Conservation (phyloP, 2,329 filamentous ascomycete genomes). For the Ascochyta lentis region DNA sequence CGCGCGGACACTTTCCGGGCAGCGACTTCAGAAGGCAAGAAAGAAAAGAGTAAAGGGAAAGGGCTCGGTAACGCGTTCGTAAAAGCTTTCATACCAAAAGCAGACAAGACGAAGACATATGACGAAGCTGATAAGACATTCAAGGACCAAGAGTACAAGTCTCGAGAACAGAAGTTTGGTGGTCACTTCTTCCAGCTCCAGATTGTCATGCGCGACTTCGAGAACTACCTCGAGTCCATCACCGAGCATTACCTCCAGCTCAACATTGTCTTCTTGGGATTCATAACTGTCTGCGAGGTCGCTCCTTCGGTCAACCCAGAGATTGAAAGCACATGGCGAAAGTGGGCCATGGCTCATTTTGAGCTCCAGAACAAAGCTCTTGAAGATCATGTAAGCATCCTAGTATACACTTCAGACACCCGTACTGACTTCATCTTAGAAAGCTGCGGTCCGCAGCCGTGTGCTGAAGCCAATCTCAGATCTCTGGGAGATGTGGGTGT, state of each 20-base stretch:
- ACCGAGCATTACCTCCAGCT: constrained; percentile 82
- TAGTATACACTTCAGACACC: background rate
- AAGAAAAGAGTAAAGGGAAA: constrained; percentile 42
- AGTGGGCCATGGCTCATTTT: constrained; percentile 84
- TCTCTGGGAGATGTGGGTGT: constrained; percentile 79
- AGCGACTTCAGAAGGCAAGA: constrained; percentile 45
- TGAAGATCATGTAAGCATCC: constrained; percentile 75
- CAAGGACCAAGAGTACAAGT: constrained; percentile 82
- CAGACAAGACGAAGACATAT: constrained; percentile 81
- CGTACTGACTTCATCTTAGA: constrained; percentile 46
- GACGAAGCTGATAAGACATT: constrained; percentile 67
- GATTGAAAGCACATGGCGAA: constrained; percentile 91
- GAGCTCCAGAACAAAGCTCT: constrained; percentile 85
- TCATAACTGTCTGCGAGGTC: constrained; percentile 80
- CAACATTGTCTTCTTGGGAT: constrained; percentile 77
- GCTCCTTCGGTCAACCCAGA: constrained; percentile 71
- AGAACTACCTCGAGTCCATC: constrained; percentile 85
- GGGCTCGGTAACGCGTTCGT: constrained; percentile 74
- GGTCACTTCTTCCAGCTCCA: constrained; percentile 93
- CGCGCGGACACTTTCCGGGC: constrained; percentile 80
- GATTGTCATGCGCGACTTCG: constrained; percentile 91
- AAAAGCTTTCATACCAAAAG: constrained; percentile 87
- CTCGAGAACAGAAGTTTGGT: constrained; percentile 83
- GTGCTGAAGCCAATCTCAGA: constrained; percentile 85
- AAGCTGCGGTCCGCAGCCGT: constrained; percentile 73